Percentiles rank a stretch among this genome's conserved stretches.
Conservation (phyloP, 495 filamentous ascomycete species). For the Hypoxylon trugodes region DNA sequence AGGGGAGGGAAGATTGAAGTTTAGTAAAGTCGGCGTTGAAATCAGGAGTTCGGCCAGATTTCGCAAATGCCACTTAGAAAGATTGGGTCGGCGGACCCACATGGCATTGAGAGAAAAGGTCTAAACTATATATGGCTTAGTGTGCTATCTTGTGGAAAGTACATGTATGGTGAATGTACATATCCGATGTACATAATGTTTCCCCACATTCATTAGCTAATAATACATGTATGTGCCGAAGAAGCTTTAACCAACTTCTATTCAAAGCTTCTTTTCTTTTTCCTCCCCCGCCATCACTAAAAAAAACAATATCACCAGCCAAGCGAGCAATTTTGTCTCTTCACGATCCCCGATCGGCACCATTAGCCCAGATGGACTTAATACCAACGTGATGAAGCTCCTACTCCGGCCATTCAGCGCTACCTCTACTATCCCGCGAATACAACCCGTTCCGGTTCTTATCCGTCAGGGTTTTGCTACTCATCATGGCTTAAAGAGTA, state of each 20-base stretch:
- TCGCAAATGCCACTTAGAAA: constrained; percentile 41
- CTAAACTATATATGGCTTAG: constrained; percentile 17
- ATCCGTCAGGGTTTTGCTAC: constrained; percentile 45
- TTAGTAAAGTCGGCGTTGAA: constrained; percentile 62
- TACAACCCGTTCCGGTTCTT: constrained; percentile 23
- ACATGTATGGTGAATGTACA: not conserved
- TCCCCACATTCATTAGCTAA: constrained; percentile 28
- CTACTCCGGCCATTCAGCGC: constrained; percentile 29
- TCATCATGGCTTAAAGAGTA: constrained; percentile 34
- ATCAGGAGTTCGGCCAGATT: constrained; percentile 52
- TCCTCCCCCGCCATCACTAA: not conserved
- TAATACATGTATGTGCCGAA: not conserved
- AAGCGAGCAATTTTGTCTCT: not conserved
- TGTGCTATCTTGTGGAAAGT: not conserved
- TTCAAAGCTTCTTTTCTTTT: not conserved
- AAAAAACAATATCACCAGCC: no score
- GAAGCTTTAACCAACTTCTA: constrained; percentile 29
- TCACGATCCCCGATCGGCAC: not conserved
- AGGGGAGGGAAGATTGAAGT: constrained; percentile 69
- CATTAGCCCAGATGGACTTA: constrained; percentile 26
- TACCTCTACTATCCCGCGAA: constrained; percentile 27
- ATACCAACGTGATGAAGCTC: constrained; percentile 45
- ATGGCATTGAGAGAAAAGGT: constrained; percentile 2
- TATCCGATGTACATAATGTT: not conserved
- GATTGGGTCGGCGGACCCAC: constrained; percentile 11